Conservation (phyloP, 192 early-diverging fungal genomes). For the Coemansia sp. region DNA sequence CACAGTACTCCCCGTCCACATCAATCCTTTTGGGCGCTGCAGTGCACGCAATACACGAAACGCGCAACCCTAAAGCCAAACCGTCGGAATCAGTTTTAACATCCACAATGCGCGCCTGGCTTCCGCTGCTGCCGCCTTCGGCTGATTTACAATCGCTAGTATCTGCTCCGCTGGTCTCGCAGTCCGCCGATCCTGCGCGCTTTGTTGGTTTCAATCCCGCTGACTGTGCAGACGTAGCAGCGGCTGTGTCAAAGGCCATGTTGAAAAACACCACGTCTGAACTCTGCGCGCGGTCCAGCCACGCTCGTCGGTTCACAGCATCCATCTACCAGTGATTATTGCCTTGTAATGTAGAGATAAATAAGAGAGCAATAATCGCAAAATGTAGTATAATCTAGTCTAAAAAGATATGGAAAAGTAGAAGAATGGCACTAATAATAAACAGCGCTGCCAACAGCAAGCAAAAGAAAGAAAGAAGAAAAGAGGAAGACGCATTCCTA, state of each 20-base stretch:
- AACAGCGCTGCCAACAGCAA: background rate
- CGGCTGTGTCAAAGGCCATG: constrained; percentile 28
- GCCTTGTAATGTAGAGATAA: background rate
- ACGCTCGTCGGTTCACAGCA: constrained; percentile 17
- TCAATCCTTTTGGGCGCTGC: background rate
- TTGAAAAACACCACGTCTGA: constrained; percentile 41
- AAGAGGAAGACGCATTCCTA: background rate
- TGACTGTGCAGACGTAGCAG: background rate
- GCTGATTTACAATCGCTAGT: no score
- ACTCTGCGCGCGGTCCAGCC: constrained; percentile 34
- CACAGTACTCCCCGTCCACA: background rate
- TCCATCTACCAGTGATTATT: background rate
- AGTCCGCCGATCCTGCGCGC: no score
- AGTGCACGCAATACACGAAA: background rate
- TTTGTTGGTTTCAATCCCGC: no score
- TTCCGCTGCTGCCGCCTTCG: background rate
- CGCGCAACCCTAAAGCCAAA: background rate
- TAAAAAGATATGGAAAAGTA: no score
- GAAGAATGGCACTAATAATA: background rate
- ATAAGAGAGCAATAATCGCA: background rate
- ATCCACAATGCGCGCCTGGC: background rate
- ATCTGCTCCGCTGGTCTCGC: no score
- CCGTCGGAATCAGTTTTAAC: background rate
- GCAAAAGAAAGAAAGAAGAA: background rate
- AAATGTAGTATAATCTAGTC: no score